These are phyloP conservation scores for Juglanconis sp. DNA, from an alignment of 2,329 filamentous ascomycete species.

Conservation along the genomic window DNA sequence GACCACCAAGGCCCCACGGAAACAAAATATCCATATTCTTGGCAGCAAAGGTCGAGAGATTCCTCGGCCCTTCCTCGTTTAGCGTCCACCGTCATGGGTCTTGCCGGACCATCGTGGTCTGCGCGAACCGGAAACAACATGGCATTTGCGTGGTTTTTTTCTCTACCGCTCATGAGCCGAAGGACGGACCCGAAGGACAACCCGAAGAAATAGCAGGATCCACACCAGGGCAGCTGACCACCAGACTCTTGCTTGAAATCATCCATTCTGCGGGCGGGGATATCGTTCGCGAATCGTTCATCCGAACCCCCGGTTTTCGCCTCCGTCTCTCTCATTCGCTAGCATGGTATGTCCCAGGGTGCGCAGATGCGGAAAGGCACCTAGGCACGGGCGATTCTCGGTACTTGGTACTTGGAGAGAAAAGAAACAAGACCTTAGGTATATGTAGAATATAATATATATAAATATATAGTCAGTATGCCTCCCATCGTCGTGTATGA, in stretches of 20 bases:
- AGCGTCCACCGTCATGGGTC: background rate
- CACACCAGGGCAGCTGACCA: background rate
- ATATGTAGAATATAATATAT: background rate
- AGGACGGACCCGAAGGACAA: too few relatives aligned
- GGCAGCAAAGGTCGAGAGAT: background rate
- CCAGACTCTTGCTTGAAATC: background rate
- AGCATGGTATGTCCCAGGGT: background rate
- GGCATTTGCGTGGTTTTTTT: background rate
- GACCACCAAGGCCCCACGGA: background rate
- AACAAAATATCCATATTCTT: background rate
- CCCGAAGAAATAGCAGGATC: background rate
- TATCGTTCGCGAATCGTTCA: background rate
- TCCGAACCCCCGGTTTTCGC: background rate
- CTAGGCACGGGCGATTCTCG: background rate
- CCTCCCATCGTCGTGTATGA: background rate
- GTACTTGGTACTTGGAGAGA: background rate
- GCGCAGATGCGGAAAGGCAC: background rate
- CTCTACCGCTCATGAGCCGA: background rate
- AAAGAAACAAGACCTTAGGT: background rate
- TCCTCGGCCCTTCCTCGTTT: background rate
- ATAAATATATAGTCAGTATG: background rate
- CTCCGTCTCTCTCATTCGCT: background rate
- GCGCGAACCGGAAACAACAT: background rate
- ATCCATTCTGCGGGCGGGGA: background rate
- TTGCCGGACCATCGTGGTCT: background rate